Percentiles rank a stretch among this genome's conserved stretches.
These are phyloP conservation scores for Stenocarpella maydis DNA, from an alignment of 2,329 filamentous ascomycete species.

Conservation along the genomic window DNA sequence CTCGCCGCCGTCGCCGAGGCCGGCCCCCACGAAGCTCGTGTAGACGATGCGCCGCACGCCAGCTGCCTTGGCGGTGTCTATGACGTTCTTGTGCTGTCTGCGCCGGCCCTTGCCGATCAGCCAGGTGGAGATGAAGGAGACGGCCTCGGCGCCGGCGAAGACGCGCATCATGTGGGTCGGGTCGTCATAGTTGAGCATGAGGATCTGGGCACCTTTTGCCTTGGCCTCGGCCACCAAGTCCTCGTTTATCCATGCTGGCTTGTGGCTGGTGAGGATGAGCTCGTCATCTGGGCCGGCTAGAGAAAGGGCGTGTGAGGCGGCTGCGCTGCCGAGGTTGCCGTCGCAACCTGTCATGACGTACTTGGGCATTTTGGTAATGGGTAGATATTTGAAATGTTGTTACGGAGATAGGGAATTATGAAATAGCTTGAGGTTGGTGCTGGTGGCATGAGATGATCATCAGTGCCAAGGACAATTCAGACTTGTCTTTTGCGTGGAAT, in stretches of 20 bases:
- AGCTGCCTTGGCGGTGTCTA: slow-evolving; percentile 34
- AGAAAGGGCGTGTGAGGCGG: slow-evolving; percentile 34
- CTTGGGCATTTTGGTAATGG: slow-evolving; percentile 32
- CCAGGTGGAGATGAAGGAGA: slow-evolving; percentile 39
- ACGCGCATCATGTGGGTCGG: slow-evolving; percentile 29
- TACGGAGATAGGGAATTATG: too few species aligned
- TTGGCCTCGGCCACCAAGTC: slow-evolving; percentile 28
- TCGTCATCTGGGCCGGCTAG: slow-evolving; percentile 35
- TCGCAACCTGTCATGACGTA: slow-evolving; percentile 37
- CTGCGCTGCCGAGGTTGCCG: slow-evolving; percentile 35
- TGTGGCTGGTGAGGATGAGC: slow-evolving; percentile 35
- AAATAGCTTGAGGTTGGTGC: not conserved
- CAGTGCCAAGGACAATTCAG: not conserved
- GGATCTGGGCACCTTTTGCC: slow-evolving; percentile 27
- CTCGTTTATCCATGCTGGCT: slow-evolving; percentile 21
- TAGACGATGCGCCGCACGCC: slow-evolving; percentile 38
- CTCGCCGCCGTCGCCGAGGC: slow-evolving; percentile 30
- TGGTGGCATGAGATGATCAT: not conserved
- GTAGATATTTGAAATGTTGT: not conserved
- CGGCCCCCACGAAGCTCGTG: slow-evolving; percentile 38
- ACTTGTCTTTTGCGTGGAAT: not conserved
- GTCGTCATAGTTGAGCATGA: slow-evolving; percentile 36
- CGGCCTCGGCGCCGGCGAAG: slow-evolving; percentile 38
- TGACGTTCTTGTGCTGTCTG: slow-evolving; percentile 36
- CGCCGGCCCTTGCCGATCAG: slow-evolving; percentile 34